A percentile compares a stretch with the other conserved stretches of the same genome.
phyloP scores from a whole-genome alignment of 1,139 yeast genomes.

The Hyphopichia wangnamkhiaoensis region DNA sequence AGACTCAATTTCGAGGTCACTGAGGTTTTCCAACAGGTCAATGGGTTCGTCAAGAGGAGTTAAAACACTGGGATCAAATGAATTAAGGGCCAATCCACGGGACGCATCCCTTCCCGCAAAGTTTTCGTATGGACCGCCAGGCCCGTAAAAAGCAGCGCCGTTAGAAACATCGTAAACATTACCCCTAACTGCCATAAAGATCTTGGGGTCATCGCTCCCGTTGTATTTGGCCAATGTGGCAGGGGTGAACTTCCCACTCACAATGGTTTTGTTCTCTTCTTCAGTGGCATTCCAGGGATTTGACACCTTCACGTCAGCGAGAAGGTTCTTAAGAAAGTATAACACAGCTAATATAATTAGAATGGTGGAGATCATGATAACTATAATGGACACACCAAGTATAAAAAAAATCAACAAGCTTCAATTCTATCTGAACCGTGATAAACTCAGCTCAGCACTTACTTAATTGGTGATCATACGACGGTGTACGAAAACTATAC shows the following conservation, averaged over 20 bases:
- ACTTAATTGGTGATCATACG: too few relatives aligned
- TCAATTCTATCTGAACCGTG: too few relatives aligned
- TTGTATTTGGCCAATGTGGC: conserved; percentile 69
- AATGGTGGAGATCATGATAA: conserved; percentile 25
- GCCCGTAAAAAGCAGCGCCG: conserved; percentile 90
- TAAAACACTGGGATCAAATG: conserved; percentile 69
- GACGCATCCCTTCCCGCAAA: conserved; percentile 98
- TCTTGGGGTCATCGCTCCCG: conserved; percentile 76
- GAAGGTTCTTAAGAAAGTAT: conserved; percentile 23
- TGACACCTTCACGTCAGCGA: conserved; percentile 17
- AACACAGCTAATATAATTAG: conserved; percentile 23
- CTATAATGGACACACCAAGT: too few relatives aligned
- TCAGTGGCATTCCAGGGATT: conserved; percentile 16
- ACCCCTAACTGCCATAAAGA: conserved; percentile 82
- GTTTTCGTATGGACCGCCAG: conserved; percentile 92
- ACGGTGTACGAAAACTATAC: too few relatives aligned
- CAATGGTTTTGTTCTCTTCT: conserved; percentile 53
- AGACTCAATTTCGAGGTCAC: conserved; percentile 61
- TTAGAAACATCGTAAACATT: conserved; percentile 81
- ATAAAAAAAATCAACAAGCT: too few relatives aligned
- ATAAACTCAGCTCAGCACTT: too few relatives aligned
- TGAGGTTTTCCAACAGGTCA: conserved; percentile 66
- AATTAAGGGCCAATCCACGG: conserved; percentile 86
- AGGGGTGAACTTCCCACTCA: conserved; percentile 83
- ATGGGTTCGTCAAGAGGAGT: conserved; percentile 68